Percentiles rank a stretch among this genome's conserved stretches.
These are phyloP conservation scores for Beauveria sp. DNA, from an alignment of 2,329 filamentous ascomycete species.

Conservation along the genomic window DNA sequence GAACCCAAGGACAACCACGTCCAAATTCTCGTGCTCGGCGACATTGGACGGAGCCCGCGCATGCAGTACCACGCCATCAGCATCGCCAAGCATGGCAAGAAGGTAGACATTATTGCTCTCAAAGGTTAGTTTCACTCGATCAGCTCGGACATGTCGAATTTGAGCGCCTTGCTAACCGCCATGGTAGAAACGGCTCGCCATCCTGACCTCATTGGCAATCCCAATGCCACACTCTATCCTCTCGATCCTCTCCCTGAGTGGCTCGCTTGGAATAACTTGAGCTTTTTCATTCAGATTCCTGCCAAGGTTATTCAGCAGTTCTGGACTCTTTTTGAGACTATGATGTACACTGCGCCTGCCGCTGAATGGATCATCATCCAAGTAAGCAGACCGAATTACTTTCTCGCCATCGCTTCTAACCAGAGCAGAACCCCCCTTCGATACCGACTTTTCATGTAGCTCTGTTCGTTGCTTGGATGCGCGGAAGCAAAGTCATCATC, in stretches of 20 bases:
- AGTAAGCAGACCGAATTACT: slow-evolving; percentile 30
- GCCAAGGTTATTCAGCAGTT: slow-evolving; percentile 83
- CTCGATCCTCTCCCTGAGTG: slow-evolving; percentile 59
- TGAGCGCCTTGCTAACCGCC: slow-evolving; percentile 8
- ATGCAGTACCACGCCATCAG: slow-evolving; percentile 99
- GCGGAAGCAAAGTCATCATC: slow-evolving; percentile 75
- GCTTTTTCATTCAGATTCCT: slow-evolving; percentile 73
- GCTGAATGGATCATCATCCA: slow-evolving; percentile 81
- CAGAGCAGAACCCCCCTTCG: slow-evolving; percentile 74
- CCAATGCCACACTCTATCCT: slow-evolving; percentile 62
- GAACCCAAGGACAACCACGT: slow-evolving; percentile 38
- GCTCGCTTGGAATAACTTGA: slow-evolving; percentile 59
- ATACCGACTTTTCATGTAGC: slow-evolving; percentile 83
- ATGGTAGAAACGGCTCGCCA: slow-evolving; percentile 66
- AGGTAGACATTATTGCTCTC: slow-evolving; percentile 83
- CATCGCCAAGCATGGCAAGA: slow-evolving; percentile 71
- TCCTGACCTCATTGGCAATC: slow-evolving; percentile 63
- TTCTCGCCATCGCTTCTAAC: background rate
- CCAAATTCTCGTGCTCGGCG: slow-evolving; percentile 86
- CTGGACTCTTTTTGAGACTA: slow-evolving; percentile 58
- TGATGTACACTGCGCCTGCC: slow-evolving; percentile 68
- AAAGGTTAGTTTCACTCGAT: slow-evolving; percentile 46
- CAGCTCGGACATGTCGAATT: background rate
- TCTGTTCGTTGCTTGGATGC: slow-evolving; percentile 61
- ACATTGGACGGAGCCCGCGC: slow-evolving; percentile 89